Conservation (phyloP, 2,329 filamentous ascomycete genomes). For the Raffaelea ambrosiae region DNA sequence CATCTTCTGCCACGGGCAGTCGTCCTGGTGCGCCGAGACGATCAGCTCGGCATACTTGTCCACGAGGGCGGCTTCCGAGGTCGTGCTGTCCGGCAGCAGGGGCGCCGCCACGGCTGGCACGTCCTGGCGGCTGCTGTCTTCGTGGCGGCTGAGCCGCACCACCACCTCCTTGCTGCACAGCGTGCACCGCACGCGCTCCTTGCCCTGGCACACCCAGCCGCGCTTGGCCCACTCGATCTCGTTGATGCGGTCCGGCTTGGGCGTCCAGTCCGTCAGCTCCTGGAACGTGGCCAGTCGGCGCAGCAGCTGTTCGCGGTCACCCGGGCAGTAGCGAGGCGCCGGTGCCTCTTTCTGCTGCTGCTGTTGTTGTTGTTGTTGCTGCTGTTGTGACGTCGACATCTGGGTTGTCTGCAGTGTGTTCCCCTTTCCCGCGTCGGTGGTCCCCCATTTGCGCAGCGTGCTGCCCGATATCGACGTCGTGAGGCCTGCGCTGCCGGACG, state of each 20-base stretch:
- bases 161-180: conserved; percentile 78
- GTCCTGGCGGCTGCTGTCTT: conserved; percentile 37
- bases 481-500: conserved; percentile 13
- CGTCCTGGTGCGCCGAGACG: conserved; percentile 64
- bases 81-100: neutral
- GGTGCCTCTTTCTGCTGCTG: conserved; percentile 10
- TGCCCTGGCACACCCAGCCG: conserved; percentile 79
- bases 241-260: conserved; percentile 75
- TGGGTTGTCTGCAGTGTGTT: neutral
- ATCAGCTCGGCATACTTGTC: conserved; percentile 69
- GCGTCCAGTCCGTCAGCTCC: conserved; percentile 87
- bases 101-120: too few species aligned
- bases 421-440: conserved; percentile 8
- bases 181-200: conserved; percentile 77
- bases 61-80: conserved; percentile 60
- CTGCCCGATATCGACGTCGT: conserved; percentile 27
- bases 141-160: conserved; percentile 53
- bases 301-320: conserved; percentile 75
- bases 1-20: conserved; percentile 76
- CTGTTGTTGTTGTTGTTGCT: conserved; percentile 12
- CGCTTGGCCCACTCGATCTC: conserved; percentile 93
- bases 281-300: conserved; percentile 78
- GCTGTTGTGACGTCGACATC: conserved; percentile 5
- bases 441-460: conserved; percentile 31
- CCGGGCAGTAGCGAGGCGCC: conserved; percentile 70